Conservation (phyloP, 176 grass and related monocot species). For the Rhynchospora breviuscula region DNA sequence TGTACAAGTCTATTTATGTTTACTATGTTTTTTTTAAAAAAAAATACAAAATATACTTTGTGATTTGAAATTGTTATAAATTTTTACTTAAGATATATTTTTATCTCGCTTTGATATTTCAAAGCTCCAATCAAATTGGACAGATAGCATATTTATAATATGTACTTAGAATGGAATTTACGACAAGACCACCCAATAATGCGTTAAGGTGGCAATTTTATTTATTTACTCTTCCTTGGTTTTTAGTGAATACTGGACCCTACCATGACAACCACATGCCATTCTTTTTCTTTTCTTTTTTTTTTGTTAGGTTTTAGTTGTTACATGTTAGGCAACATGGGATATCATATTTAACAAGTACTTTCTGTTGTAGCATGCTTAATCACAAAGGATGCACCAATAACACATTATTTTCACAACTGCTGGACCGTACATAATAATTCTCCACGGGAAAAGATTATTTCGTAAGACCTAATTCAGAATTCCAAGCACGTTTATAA, state of each 20-base stretch:
- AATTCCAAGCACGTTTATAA: background rate
- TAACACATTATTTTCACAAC: background rate
- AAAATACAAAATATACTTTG: too few species aligned
- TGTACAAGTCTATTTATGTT: too few species aligned
- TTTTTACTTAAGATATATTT: too few species aligned
- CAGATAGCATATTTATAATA: conserved; percentile 4
- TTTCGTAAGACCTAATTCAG: background rate
- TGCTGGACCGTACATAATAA: background rate
- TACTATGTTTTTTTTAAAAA: too few species aligned
- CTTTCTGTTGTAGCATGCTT: conserved; percentile 13
- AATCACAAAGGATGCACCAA: background rate
- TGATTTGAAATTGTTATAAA: too few species aligned
- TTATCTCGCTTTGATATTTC: too few species aligned
- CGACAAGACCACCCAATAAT: background rate
- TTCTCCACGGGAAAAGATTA: background rate
- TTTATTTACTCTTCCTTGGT: background rate
- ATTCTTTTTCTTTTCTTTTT: background rate
- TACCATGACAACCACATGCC: background rate
- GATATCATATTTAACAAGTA: conserved; percentile 4
- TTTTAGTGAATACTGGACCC: background rate
- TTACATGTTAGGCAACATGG: background rate
- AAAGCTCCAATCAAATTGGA: too few species aligned
- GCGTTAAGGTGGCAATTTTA: background rate
- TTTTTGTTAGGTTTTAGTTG: background rate
- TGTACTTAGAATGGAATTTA: background rate